Base-by-base conservation (phyloP, 352 stramenopile species). In the Phytophthora cryptogea region DNA sequence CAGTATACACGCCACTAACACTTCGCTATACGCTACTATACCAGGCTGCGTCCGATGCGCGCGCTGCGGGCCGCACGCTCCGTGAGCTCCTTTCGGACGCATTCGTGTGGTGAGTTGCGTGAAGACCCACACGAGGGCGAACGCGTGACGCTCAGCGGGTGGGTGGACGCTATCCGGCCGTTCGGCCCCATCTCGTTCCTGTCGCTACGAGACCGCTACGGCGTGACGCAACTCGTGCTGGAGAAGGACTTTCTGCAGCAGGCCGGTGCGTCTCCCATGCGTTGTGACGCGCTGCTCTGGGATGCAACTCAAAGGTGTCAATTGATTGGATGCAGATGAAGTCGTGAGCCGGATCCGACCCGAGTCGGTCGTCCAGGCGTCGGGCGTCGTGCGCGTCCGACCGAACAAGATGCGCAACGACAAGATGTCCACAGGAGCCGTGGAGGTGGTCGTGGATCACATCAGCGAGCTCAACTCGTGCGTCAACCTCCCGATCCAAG, bases 121-220 rank as follows among this genome's bases (percentile, higher is more conserved):
- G 61, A 79, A 23, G 67, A 90, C 27, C 56, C 54, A 8, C 80
- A 82, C 8, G 71, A 71, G 5, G 83, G 76, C 3, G 59, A 84
- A 26, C 70, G 70, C 47, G 84, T 96, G 46, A 76, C 76, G 40
- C 68, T 94, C 10, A 89, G 76, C 57, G 87, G 87, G 2, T 96
- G 87, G 87, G 79, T 96, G 16, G 80, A 96, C 33, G 77, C 83
- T 16, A 70, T 92, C 11, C 83, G 84, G 11, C 70, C 80, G 11
- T 92, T 90, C 27, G 88, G 88, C 0, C 81, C 79, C 14, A 86
- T 95, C 31, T 84, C 79, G 6, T 96, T 96, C 64, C 69, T 94
- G 20, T 90, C 81, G 27, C 63, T 96, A 44, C 81, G 88, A 47
- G 88, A 96, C 51, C 82, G 83, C 40, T 71, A 88, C 46, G 88